phyloP scores from a whole-genome alignment of 2,329 filamentous ascomycete species.

The Colletotrichum melonis region DNA sequence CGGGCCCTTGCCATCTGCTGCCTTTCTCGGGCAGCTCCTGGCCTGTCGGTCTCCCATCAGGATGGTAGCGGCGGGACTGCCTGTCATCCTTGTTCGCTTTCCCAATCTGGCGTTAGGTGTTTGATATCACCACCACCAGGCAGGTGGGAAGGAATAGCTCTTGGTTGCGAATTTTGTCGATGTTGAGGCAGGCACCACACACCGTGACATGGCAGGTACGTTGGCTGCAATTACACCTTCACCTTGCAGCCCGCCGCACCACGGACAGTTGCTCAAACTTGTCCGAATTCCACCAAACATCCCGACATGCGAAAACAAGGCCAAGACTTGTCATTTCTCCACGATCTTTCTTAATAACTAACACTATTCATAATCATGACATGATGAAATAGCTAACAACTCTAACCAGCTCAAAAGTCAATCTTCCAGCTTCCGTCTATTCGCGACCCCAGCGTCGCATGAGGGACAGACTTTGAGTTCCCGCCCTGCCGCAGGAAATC shows the following conservation, averaged over 20 bases:
- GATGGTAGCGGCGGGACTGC: conserved; percentile 27
- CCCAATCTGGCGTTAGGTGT: conserved; percentile 11
- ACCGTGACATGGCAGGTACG: not conserved
- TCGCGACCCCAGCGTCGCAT: not conserved
- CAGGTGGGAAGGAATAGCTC: not conserved
- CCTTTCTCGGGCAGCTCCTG: not conserved
- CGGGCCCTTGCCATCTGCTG: not conserved
- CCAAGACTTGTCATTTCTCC: not conserved
- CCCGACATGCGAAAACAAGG: not conserved
- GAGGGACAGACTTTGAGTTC: conserved; percentile 11
- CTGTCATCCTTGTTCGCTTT: conserved; percentile 14
- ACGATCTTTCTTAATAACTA: not conserved
- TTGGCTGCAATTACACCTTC: not conserved
- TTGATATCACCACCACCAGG: conserved; percentile 3
- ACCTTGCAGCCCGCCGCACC: not conserved
- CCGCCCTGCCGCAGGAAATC: conserved; percentile 12
- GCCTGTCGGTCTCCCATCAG: conserved; percentile 25
- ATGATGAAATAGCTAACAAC: not conserved
- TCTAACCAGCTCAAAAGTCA: not conserved
- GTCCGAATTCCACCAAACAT: not conserved
- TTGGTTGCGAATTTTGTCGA: not conserved
- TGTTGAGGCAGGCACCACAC: not conserved
- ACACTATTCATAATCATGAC: not conserved
- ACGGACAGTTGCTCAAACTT: not conserved
- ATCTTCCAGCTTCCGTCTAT: not conserved